Percentiles rank a stretch among this genome's conserved stretches.
phyloP scores from a whole-genome alignment of 805 yeast species.

The Clavispora carvajalis region DNA sequence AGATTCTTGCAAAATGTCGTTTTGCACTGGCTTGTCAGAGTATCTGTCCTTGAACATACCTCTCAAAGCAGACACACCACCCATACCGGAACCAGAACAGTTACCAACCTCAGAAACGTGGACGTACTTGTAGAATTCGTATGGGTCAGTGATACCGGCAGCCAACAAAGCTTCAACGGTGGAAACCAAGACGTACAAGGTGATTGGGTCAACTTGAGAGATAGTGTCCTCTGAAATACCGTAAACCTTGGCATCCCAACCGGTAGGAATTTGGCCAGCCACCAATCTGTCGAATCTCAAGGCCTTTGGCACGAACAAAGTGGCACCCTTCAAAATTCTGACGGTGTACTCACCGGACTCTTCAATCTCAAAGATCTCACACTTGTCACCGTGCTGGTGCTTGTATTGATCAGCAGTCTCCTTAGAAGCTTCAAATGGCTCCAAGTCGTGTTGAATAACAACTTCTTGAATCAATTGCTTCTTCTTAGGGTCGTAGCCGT shows the following conservation, averaged over 20 bases:
- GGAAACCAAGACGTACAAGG: conserved; percentile 86
- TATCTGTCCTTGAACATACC: conserved; percentile 98
- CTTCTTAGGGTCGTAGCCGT: conserved; percentile 91
- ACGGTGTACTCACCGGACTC: conserved; percentile 93
- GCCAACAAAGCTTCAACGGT: conserved; percentile 92
- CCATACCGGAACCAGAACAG: conserved; percentile 99
- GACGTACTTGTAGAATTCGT: conserved; percentile 96
- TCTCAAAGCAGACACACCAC: conserved; percentile 95
- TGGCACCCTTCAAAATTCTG: conserved; percentile 87
- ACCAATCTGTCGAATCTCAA: conserved; percentile 67
- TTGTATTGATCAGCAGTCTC: conserved; percentile 94
- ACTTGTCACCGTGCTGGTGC: conserved; percentile 89
- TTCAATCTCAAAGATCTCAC: conserved; percentile 82
- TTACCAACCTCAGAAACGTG: conserved; percentile 98
- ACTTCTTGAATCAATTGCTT: conserved; percentile 93
- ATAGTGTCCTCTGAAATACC: conserved; percentile 94
- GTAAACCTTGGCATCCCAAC: conserved; percentile 93
- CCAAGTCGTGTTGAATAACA: conserved; percentile 93
- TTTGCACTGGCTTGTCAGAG: conserved; percentile 90
- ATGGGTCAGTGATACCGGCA: conserved; percentile 97
- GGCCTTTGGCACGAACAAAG: conserved; percentile 86
- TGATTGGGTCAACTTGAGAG: conserved; percentile 93
- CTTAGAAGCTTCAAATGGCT: conserved; percentile 91
- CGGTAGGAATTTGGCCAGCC: conserved; percentile 96
- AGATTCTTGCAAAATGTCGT: conserved; percentile 95